Percentiles rank a stretch among this genome's conserved stretches.
phyloP scores from a whole-genome alignment of 371 early-diverging fungal species.

The Homolaphlyctis polyrhiza region DNA sequence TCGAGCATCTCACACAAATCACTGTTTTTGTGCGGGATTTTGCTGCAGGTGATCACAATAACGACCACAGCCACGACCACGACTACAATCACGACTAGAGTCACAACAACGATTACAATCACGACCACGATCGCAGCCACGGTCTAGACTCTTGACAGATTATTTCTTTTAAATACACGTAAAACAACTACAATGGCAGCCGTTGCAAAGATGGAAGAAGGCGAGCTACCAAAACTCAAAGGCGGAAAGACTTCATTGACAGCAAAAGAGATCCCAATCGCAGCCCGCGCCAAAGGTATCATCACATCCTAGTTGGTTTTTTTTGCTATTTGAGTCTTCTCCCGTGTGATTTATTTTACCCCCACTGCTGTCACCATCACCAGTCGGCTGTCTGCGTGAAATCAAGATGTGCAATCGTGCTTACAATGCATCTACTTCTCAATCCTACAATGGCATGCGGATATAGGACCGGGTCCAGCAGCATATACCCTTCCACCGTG shows the following conservation, averaged over 20 bases:
- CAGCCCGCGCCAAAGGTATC: conserved; percentile 43
- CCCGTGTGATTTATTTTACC: not conserved
- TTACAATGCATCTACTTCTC: not conserved
- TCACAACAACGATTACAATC: no score
- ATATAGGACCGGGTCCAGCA: conserved; percentile 48
- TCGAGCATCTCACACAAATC: no score
- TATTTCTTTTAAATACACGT: no score
- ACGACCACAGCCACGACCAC: no score
- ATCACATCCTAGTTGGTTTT: no score
- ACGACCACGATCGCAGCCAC: no score
- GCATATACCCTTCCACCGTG: conserved; percentile 46
- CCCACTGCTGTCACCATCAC: not conserved
- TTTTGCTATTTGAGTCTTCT: conserved; percentile 1
- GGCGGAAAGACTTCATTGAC: not conserved
- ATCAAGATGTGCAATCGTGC: not conserved
- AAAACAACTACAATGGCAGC: no score
- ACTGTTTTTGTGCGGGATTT: no score
- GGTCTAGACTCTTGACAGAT: no score
- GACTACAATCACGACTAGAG: no score
- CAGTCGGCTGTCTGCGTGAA: not conserved
- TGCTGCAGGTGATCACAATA: no score
- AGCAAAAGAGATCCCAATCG: conserved; percentile 38
- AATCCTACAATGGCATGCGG: no score
- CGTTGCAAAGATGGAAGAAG: not conserved
- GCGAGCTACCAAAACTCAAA: not conserved